Evolutionary conservation across 345 rosid species (phyloP), one percentile per base, ranked within the genome.

Genomic region (Chamaenerion angustifolium): DNA sequence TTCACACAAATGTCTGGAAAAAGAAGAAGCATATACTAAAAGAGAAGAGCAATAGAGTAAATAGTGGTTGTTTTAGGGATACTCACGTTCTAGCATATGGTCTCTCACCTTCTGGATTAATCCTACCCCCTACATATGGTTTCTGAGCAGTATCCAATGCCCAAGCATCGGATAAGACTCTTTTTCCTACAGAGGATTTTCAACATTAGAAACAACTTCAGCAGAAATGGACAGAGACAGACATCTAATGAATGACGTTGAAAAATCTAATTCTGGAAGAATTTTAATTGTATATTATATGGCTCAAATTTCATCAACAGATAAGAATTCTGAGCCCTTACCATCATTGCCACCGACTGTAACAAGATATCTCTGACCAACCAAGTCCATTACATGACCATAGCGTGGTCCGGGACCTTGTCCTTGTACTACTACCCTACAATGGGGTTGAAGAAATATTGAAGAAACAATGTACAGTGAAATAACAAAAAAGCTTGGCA

Each of bases 341-440:
- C 99, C 99, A 60, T 92, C 99, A 77, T 92, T 87, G 55, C 99
- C 99, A 37, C 88, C 84, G 74, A 92, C 95, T 17, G 86, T 79
- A 27, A 92, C 96, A 54, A 92, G 86, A 76, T 84, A 92, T 72
- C 99, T 75, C 54, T 87, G 99, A 40, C 81, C 83, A 64, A 92
- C 96, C 77, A 92, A 80, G 66, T 87, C 99, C 88, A 92, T 87
- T 11, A 71, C 99, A 73, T 92, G 99, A 53, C 99, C 99, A 51
- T 92, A 92, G 18, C 95, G 90, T 66, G 99, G 99, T 40, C 96
- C 96, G 18, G 96, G 96, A 59, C 99, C 99, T 67, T 80, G 88
- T 48, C 99, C 99, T 81, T 82, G 96, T 47, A 92, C 99, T 48
- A 92, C 96, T 64, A 92, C 96, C 65, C 99, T 92, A 62, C 54